Evolutionary conservation across 108 stramenopile species (phyloP).

Genomic region (Cyclotella baltica): DNA sequence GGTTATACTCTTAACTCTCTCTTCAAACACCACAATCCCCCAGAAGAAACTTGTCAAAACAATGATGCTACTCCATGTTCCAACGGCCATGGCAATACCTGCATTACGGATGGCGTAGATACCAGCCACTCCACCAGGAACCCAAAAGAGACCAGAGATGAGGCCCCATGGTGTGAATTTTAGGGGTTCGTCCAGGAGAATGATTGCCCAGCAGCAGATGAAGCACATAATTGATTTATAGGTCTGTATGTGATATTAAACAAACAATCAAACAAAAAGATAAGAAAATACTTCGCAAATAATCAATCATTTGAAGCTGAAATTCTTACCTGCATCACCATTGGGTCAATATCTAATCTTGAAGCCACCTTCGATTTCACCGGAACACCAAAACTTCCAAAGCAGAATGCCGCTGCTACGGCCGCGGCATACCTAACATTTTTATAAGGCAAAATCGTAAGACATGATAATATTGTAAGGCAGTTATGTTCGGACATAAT

Average conservation of each 20-base stretch:
- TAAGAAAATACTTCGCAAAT: no score
- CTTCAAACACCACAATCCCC: constrained; percentile 72
- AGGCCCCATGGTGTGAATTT: constrained; percentile 80
- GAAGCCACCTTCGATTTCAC: constrained; percentile 56
- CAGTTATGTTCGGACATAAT: no score
- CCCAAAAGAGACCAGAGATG: constrained; percentile 78
- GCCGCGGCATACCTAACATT: constrained; percentile 69
- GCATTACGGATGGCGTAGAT: constrained; percentile 73
- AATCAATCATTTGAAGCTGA: no score
- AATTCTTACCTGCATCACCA: constrained; percentile 58
- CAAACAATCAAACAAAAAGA: no score
- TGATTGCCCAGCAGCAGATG: constrained; percentile 63
- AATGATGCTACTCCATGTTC: constrained; percentile 75
- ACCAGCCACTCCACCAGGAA: constrained; percentile 61
- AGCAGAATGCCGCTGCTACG: constrained; percentile 56
- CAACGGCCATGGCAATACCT: constrained; percentile 75
- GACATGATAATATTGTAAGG: neutral
- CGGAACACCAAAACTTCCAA: constrained; percentile 77
- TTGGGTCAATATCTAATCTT: constrained; percentile 66
- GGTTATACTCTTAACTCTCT: constrained; percentile 42
- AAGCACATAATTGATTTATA: constrained; percentile 63
- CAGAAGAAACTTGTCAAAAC: constrained; percentile 68
- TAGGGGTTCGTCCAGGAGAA: constrained; percentile 57
- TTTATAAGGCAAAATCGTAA: neutral
- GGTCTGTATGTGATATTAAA: neutral